Percentiles rank a stretch among this genome's conserved stretches.
Conservation (phyloP, 1,284 basidiomycete genomes). For the Wolfiporia cocos region DNA sequence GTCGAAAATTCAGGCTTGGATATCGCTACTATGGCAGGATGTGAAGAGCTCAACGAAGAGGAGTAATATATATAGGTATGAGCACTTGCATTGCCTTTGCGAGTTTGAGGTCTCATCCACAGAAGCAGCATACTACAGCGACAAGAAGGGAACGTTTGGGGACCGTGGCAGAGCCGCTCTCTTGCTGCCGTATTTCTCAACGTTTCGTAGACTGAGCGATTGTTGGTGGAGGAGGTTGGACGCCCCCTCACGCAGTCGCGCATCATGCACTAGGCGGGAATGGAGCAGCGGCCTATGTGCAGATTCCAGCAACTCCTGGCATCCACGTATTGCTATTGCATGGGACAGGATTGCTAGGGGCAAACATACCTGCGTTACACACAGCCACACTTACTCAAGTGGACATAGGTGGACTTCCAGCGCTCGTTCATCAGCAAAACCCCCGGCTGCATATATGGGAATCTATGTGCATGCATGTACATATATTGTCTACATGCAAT, state of each 20-base stretch:
- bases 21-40: too few relatives aligned
- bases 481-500: too few relatives aligned
- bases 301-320: slow-evolving; percentile 11
- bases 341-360: slow-evolving; percentile 7
- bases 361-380: slow-evolving; percentile 8
- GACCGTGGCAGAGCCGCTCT: slow-evolving; percentile 10
- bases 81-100: too few relatives aligned
- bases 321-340: slow-evolving; percentile 16
- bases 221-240: slow-evolving; percentile 17
- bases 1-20: too few relatives aligned
- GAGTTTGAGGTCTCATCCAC: too few relatives aligned
- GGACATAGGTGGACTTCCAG: slow-evolving; percentile 16
- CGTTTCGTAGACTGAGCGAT: slow-evolving; percentile 15
- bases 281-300: slow-evolving; percentile 11
- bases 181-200: slow-evolving; percentile 20
- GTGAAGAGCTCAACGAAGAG: too few relatives aligned
- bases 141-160: too few relatives aligned
- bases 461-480: too few relatives aligned
- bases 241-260: slow-evolving; percentile 11
- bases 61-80: too few relatives aligned
- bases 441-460: too few relatives aligned
- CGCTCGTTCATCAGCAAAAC: slow-evolving; percentile 4
- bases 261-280: slow-evolving; percentile 10
- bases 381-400: slow-evolving; percentile 7
- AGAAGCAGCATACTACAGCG: too few relatives aligned